Percentiles rank a stretch among this genome's conserved stretches.
Evolutionary conservation across 768 basidiomycete species (phyloP).

Genomic region (Cytidiella melzeri): DNA sequence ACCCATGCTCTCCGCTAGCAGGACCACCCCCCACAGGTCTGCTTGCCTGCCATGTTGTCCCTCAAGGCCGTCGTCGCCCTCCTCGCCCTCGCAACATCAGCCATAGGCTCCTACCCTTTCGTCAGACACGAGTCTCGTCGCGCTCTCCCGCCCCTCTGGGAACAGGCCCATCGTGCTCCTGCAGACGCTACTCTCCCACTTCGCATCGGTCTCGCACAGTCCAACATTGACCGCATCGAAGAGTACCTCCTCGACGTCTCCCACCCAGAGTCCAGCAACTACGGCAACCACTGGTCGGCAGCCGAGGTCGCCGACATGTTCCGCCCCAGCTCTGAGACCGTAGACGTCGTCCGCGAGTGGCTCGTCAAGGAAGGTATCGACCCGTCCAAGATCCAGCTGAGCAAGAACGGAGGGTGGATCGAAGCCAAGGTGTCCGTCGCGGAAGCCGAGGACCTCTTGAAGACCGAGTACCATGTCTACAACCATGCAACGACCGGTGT

Average conservation of each 20-base stretch:
- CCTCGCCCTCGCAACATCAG: not conserved
- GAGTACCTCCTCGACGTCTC: conserved; percentile 41
- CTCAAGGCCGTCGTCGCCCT: not conserved
- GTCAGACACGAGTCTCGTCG: conserved; percentile 20
- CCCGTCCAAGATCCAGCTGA: conserved; percentile 31
- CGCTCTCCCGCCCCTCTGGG: conserved; percentile 35
- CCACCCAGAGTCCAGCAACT: conserved; percentile 43
- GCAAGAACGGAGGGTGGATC: conserved; percentile 38
- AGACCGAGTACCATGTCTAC: conserved; percentile 52
- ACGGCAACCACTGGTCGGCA: conserved; percentile 45
- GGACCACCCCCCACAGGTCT: not conserved
- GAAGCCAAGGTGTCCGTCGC: conserved; percentile 32
- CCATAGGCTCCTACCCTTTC: conserved; percentile 26
- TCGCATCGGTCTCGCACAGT: conserved; percentile 43
- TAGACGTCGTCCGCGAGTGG: conserved; percentile 39
- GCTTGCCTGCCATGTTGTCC: not conserved
- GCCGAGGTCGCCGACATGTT: conserved; percentile 39
- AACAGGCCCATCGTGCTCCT: conserved; percentile 30
- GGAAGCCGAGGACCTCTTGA: conserved; percentile 40
- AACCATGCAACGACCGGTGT: conserved; percentile 45
- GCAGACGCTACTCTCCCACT: conserved; percentile 36
- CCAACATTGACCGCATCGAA: conserved; percentile 40
- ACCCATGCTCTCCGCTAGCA: not conserved
- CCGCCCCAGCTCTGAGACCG: conserved; percentile 36
- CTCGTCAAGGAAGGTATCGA: conserved; percentile 36